These are phyloP conservation scores for Herpetomonas muscarum DNA, from an alignment of 208 protist species.

Conservation along the genomic window DNA sequence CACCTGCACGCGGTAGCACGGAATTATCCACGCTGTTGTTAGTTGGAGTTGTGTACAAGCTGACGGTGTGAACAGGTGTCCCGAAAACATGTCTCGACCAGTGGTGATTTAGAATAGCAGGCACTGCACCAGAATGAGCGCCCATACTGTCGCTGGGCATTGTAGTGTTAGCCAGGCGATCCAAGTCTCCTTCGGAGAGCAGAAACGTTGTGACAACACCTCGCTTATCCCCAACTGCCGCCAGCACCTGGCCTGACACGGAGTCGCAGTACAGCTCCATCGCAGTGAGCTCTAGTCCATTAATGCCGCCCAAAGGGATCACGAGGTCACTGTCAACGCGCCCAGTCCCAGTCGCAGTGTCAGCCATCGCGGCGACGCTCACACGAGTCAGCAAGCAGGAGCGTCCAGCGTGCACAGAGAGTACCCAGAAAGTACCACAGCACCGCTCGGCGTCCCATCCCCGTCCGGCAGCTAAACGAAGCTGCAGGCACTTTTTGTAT, in stretches of 20 bases:
- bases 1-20: too few relatives aligned
- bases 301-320: neutral
- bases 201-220: neutral
- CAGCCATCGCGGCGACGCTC: neutral
- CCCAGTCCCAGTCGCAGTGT: neutral
- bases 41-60: neutral
- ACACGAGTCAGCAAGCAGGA: neutral
- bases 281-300: neutral
- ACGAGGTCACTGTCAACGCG: neutral
- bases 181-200: neutral
- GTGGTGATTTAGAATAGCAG: too few relatives aligned
- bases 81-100: neutral
- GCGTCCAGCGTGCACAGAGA: constrained; percentile 1
- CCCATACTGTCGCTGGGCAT: too few relatives aligned
- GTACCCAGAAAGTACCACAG: neutral
- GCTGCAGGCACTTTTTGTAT: too few relatives aligned
- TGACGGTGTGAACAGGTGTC: neutral
- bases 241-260: neutral
- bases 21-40: neutral
- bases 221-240: constrained; percentile 1
- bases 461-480: too few relatives aligned
- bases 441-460: too few relatives aligned
- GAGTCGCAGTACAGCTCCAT: neutral
- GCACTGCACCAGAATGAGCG: too few relatives aligned
- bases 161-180: too few relatives aligned